Evolutionary conservation across 2,329 filamentous ascomycete species (phyloP).

Genomic region (Huntiella abstrusa): DNA sequence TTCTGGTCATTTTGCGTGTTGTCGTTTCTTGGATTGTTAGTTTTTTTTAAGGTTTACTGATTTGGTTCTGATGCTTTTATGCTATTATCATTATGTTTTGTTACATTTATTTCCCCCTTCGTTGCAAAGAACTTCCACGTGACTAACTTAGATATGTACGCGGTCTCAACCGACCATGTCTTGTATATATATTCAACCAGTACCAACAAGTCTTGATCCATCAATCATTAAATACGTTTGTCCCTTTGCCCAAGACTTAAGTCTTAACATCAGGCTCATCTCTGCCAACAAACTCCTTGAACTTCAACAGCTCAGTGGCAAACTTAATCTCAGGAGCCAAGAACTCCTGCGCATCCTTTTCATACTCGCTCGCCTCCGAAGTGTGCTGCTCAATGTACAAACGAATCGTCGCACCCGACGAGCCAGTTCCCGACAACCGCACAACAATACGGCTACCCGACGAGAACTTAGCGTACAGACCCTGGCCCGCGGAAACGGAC

Average conservation of each 20-base stretch:
- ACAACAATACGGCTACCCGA: slow-evolving; percentile 91
- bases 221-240: neutral
- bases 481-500: slow-evolving; percentile 88
- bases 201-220: slow-evolving; percentile 2
- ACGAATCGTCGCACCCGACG: slow-evolving; percentile 86
- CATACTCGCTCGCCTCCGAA: slow-evolving; percentile 58
- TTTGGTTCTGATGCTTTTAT: slow-evolving; percentile 1
- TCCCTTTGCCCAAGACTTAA: slow-evolving; percentile 23
- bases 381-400: slow-evolving; percentile 96
- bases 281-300: slow-evolving; percentile 83
- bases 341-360: slow-evolving; percentile 77
- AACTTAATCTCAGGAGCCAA: slow-evolving; percentile 76
- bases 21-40: neutral
- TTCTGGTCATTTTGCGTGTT: neutral
- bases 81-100: slow-evolving; percentile 3
- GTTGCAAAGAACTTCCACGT: neutral
- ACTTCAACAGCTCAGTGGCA: slow-evolving; percentile 68
- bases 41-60: neutral
- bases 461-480: slow-evolving; percentile 83
- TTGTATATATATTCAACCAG: neutral
- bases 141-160: slow-evolving; percentile 51
- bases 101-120: too few species aligned
- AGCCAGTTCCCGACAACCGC: slow-evolving; percentile 84
- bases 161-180: slow-evolving; percentile 3
- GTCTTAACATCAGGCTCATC: slow-evolving; percentile 95